These are phyloP conservation scores for Eucalyptus polybractea DNA, from an alignment of 345 rosid species.

Conservation along the genomic window DNA sequence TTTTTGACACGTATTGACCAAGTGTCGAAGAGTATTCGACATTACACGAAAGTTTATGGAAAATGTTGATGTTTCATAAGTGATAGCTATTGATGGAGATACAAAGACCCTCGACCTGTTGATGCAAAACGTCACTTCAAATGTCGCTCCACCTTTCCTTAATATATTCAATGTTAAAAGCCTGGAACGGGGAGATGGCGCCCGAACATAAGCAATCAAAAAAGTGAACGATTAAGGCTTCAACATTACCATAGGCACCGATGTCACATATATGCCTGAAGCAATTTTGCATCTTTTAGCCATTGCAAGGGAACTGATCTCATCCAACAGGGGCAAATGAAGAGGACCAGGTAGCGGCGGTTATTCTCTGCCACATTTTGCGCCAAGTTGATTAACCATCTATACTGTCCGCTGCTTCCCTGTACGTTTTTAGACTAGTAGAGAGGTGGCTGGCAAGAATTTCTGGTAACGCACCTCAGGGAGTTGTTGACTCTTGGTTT, in stretches of 20 bases:
- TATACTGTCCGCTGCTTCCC: constrained; percentile 25
- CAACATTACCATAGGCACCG: constrained; percentile 70
- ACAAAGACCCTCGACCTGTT: constrained; percentile 40
- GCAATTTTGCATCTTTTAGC: constrained; percentile 52
- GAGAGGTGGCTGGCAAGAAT: constrained; percentile 39
- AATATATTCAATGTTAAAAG: constrained; percentile 17
- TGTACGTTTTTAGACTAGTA: constrained; percentile 47
- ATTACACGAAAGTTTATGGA: rapidly evolving
- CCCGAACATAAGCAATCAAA: constrained; percentile 48
- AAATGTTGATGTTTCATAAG: rapidly evolving
- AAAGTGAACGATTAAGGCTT: constrained; percentile 26
- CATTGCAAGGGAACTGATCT: not conserved
- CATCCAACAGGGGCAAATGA: not conserved
- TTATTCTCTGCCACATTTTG: constrained; percentile 61
- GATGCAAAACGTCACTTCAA: constrained; percentile 33
- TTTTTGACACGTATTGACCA: rapidly evolving
- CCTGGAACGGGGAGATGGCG: constrained; percentile 67
- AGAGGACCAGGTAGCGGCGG: not conserved
- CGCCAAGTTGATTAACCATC: constrained; percentile 3
- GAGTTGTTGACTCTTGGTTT: constrained; percentile 46
- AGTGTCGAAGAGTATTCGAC: rapidly evolving
- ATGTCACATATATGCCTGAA: constrained; percentile 55
- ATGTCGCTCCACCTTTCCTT: constrained; percentile 24
- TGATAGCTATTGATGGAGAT: constrained; percentile 57
- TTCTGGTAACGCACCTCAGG: constrained; percentile 8